Percentiles rank a stretch among this genome's conserved stretches.
These are phyloP conservation scores for Grigorovia jiainica DNA, from an alignment of 805 yeast genomes.

Conservation along the genomic window DNA sequence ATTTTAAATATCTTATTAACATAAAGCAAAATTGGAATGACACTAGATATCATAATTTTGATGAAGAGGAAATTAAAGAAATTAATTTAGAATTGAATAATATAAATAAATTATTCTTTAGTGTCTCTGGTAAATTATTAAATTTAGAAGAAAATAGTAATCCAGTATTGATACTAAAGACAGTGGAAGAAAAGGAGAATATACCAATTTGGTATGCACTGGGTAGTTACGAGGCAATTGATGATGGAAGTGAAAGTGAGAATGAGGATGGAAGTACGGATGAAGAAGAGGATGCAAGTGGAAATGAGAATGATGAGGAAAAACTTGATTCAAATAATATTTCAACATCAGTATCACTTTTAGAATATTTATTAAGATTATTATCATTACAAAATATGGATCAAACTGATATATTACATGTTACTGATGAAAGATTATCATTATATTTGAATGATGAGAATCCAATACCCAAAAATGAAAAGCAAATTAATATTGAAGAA, in stretches of 20 bases:
- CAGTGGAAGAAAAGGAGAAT: conserved; percentile 15
- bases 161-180: conserved; percentile 60
- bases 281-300: conserved; percentile 17
- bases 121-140: conserved; percentile 59
- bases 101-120: conserved; percentile 50
- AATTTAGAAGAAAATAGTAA: conserved; percentile 50
- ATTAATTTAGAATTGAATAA: conserved; percentile 31
- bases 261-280: conserved; percentile 17
- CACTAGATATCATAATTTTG: conserved; percentile 59
- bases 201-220: conserved; percentile 40
- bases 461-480: conserved; percentile 9
- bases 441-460: conserved; percentile 53
- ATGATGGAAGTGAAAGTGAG: conserved; percentile 19
- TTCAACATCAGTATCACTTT: conserved; percentile 38
- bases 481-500: conserved; percentile 1
- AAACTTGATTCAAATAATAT: conserved; percentile 21
- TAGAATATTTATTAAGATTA: conserved; percentile 56
- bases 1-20: conserved; percentile 36
- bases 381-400: conserved; percentile 53
- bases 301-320: conserved; percentile 7
- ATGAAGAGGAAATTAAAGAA: conserved; percentile 30
- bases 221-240: conserved; percentile 33
- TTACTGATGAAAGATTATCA: conserved; percentile 58
- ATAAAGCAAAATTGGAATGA: conserved; percentile 57
- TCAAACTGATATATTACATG: conserved; percentile 40